Percentiles rank a stretch among this genome's conserved stretches.
Evolutionary conservation across 2,329 filamentous ascomycete genomes (phyloP).

Genomic region (Claviceps spartinae): DNA sequence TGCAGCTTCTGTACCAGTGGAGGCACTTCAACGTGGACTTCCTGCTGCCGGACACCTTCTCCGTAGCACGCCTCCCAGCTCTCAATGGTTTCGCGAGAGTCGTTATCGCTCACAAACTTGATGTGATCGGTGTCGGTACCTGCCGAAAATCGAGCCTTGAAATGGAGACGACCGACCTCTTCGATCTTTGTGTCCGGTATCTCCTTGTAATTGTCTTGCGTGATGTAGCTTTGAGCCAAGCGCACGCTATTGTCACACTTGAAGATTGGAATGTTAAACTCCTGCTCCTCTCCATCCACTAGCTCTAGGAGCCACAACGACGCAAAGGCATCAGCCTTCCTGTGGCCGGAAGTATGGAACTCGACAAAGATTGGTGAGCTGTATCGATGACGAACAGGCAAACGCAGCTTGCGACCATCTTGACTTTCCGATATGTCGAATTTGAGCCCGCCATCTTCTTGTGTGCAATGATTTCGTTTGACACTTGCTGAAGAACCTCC

Average conservation of each 20-base stretch:
- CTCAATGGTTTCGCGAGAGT: conserved; percentile 85
- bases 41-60: conserved; percentile 65
- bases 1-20: conserved; percentile 62
- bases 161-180: conserved; percentile 69
- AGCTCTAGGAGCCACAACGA: conserved; percentile 78
- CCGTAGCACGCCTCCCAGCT: conserved; percentile 85
- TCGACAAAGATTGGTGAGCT: conserved; percentile 83
- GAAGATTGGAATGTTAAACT: conserved; percentile 86
- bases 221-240: conserved; percentile 86
- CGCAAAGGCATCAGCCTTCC: conserved; percentile 60
- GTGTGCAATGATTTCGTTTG: conserved; percentile 46
- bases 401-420: conserved; percentile 38
- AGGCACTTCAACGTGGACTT: conserved; percentile 62
- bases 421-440: conserved; percentile 35
- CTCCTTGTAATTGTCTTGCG: conserved; percentile 55
- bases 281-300: conserved; percentile 61
- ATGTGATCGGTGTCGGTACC: conserved; percentile 81
- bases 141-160: conserved; percentile 72
- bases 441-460: conserved; percentile 38
- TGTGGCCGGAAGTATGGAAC: conserved; percentile 57
- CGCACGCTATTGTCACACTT: conserved; percentile 61
- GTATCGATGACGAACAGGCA: conserved; percentile 85
- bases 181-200: conserved; percentile 65
- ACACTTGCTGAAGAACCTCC: conserved; percentile 70
- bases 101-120: conserved; percentile 71